phyloP scores from a whole-genome alignment of 371 early-diverging fungal genomes.

The Haplosporangium sp. region DNA sequence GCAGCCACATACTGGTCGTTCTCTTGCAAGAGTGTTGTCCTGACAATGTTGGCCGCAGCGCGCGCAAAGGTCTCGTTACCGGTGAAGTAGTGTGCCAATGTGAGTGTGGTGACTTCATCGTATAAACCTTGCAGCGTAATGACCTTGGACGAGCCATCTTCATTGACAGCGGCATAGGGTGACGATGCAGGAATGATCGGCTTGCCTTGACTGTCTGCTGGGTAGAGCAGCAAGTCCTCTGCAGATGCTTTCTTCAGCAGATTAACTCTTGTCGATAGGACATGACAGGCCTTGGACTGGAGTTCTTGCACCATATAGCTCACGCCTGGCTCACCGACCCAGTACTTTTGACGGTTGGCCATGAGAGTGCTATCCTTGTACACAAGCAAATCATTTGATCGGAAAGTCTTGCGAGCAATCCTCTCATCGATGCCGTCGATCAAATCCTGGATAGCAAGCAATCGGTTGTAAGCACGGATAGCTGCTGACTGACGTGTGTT shows the following conservation, averaged over 20 bases:
- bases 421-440: constrained; percentile 72
- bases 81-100: constrained; percentile 69
- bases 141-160: constrained; percentile 43
- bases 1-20: constrained; percentile 64
- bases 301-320: constrained; percentile 57
- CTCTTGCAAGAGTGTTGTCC: constrained; percentile 67
- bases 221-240: constrained; percentile 41
- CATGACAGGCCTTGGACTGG: constrained; percentile 57
- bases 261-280: constrained; percentile 49
- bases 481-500: constrained; percentile 72
- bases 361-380: constrained; percentile 67
- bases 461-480: constrained; percentile 72
- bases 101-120: constrained; percentile 69
- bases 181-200: constrained; percentile 33
- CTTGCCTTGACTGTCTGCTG: constrained; percentile 45
- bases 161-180: constrained; percentile 6
- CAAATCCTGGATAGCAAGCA: constrained; percentile 73
- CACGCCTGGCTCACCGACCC: constrained; percentile 64
- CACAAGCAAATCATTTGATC: constrained; percentile 65
- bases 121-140: constrained; percentile 57
- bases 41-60: constrained; percentile 71
- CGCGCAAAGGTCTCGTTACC: constrained; percentile 69
- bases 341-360: constrained; percentile 65
- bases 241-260: constrained; percentile 54
- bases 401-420: constrained; percentile 68